Conservation (phyloP, 2,329 filamentous ascomycete genomes). For the Fusarium pseudoanthophilum region DNA sequence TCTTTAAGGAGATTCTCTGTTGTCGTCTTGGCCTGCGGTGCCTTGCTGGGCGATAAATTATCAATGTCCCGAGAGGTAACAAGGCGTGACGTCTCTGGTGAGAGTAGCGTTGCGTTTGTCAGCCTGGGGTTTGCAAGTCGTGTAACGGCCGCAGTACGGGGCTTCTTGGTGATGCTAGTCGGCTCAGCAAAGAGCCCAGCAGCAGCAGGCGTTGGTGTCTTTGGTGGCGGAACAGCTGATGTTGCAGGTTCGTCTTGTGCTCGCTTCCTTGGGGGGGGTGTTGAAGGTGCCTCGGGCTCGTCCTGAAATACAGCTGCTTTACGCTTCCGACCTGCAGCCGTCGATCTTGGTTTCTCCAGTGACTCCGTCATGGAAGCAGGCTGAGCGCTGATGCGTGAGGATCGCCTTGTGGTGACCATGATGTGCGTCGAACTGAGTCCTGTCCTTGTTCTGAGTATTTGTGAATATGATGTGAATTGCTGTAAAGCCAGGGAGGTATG, state of each 20-base stretch:
- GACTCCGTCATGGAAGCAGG: constrained; percentile 25
- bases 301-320: constrained; percentile 43
- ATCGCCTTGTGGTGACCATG: constrained; percentile 52
- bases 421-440: constrained; percentile 20
- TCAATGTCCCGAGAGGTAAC: constrained; percentile 62
- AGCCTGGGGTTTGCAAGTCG: constrained; percentile 71
- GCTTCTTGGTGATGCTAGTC: constrained; percentile 49
- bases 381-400: constrained; percentile 54
- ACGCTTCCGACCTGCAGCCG: constrained; percentile 49
- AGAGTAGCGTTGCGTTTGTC: constrained; percentile 78
- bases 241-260: constrained; percentile 36
- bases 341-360: constrained; percentile 35
- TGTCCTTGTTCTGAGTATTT: background rate
- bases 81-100: constrained; percentile 74
- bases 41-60: constrained; percentile 59
- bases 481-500: background rate
- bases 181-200: constrained; percentile 53
- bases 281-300: constrained; percentile 42
- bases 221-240: constrained; percentile 48
- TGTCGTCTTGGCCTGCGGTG: constrained; percentile 57
- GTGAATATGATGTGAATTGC: constrained; percentile 19
- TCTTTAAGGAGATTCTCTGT: constrained; percentile 78
- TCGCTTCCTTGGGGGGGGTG: constrained; percentile 50
- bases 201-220: constrained; percentile 60
- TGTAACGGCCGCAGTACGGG: constrained; percentile 55